phyloP scores from a whole-genome alignment of 148 eudicot species.

The Chenopodium suecicum region DNA sequence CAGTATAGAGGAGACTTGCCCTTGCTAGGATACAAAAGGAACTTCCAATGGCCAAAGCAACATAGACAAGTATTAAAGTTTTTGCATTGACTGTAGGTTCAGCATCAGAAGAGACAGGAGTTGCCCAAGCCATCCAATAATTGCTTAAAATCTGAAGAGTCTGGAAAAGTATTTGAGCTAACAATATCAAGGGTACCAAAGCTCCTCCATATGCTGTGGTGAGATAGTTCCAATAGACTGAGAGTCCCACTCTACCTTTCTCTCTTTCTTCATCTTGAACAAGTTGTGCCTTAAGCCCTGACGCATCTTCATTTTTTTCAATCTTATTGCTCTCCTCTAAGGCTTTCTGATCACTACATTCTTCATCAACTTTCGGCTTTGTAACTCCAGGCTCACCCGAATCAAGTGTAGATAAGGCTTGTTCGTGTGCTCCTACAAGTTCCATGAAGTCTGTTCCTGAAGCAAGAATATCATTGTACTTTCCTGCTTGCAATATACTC shows the following conservation, averaged over 20 bases:
- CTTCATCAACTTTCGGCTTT: constrained; percentile 16
- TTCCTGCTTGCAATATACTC: constrained; percentile 60
- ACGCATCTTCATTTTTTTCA: constrained; percentile 29
- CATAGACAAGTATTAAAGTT: constrained; percentile 52
- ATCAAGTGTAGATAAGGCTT: constrained; percentile 51
- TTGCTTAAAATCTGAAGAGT: constrained; percentile 59
- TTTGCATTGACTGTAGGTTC: constrained; percentile 38
- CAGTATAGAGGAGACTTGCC: constrained; percentile 39
- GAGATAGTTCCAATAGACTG: constrained; percentile 64
- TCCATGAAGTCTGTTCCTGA: constrained; percentile 62
- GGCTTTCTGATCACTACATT: not conserved
- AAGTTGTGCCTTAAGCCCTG: constrained; percentile 44
- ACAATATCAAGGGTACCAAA: constrained; percentile 51
- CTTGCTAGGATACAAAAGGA: constrained; percentile 54
- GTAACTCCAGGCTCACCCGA: constrained; percentile 20
- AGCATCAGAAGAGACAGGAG: constrained; percentile 50
- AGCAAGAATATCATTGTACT: constrained; percentile 51
- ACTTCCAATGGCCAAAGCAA: constrained; percentile 55
- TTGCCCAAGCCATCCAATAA: constrained; percentile 87
- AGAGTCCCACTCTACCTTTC: constrained; percentile 59
- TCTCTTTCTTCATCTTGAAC: constrained; percentile 77
- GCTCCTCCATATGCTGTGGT: constrained; percentile 71
- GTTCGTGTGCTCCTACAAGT: constrained; percentile 68
- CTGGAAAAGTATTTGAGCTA: constrained; percentile 52
- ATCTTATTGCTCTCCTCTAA: constrained; percentile 19